Evolutionary conservation across 1,139 yeast genomes (phyloP), one percentile per base, ranked within the genome.

Genomic region (Candida labiduridarum): DNA sequence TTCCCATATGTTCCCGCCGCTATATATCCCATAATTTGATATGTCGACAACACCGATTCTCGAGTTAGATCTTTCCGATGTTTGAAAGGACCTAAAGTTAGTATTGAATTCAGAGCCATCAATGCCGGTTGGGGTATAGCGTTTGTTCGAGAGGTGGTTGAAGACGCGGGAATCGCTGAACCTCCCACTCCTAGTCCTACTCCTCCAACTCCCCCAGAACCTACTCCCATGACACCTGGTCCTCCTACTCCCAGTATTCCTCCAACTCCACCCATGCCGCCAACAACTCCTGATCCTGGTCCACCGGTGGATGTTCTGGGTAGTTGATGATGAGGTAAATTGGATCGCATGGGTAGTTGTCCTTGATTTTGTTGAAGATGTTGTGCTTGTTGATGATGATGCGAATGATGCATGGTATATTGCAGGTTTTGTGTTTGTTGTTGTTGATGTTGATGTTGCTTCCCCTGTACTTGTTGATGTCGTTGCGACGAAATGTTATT

Each of bases 1-100:
- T 95, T 85, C 50, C 99, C 99, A 67, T 94, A 94, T 0, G 99
- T 94, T 38, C 99, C 99, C 0, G 99, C 97, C 0, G 99, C 99
- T 54, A 94, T 95, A 67, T 94, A 94, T 0, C 99, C 99, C 31
- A 90, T 72, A 54, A 95, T 87, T 55, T 87, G 92, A 67, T 92
- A 94, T 58, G 87, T 87, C 44, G 87, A 85, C 29, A 90, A 71
- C 2, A 94, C 96, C 5, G 89, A 84, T 41, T 82, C 79, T 49
- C 96, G 71, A 3, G 82, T 72, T 34, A 79, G 68, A 63, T 90
- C 96, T 62, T 87, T 87, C 41, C 97, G 79, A 49, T 80, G 80
- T 53, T 83, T 79, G 63, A 86, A 88, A 0, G 94, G 92, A 0
- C 84, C 89, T 25, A 87, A 76, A 0, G 94, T 83, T 57, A 87